Evolutionary conservation across 768 basidiomycete genomes (phyloP), one percentile per base, ranked within the genome.

Genomic region (Phaffia australis): DNA sequence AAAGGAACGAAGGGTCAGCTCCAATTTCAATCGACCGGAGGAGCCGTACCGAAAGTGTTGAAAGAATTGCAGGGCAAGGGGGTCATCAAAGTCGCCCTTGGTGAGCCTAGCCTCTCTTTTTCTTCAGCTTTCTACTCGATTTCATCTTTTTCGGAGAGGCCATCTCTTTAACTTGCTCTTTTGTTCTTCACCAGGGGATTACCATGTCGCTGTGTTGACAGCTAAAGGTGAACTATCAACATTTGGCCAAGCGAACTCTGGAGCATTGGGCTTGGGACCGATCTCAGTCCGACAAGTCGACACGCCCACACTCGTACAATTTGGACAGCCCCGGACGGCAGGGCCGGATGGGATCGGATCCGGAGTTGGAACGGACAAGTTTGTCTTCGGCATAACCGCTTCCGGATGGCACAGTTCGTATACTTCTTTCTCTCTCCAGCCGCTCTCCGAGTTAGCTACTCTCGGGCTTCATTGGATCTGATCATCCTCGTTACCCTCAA

Each of bases 181-280:
- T n/a, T 88, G 89, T 60, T 84, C 93, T 63, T 85, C 87, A 18
- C 81, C 91, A 60, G 94, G 94, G 6, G 94, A 98, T 76, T 95
- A 93, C 75, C 94, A 98, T 78, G 84, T 81, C 73, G 88, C 84
- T 47, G 93, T 94, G 0, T 79, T 95, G 71, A 93, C 89, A 2
- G 79, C 82, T 49, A 75, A 80, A 27, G 94, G 93, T 19, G 81
- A 84, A 73, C 78, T 91, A 29, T 78, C 86, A 23, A 88, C 91
- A 15, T 93, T 88, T 89, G 90, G 89, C 19, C 70, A 75, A 29
- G 87, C 84, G 76, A 86, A 86, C 25, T 74, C 77, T 35, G 92
- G 93, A 15, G 91, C 91, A 1, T 79, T 95, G 48, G 93, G 93
- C 1, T 80, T 95, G 1, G 91, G 92, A 5, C 46, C 57, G 19